phyloP scores from a whole-genome alignment of 73 alveolate species.

The Paraurostyla sp. region DNA sequence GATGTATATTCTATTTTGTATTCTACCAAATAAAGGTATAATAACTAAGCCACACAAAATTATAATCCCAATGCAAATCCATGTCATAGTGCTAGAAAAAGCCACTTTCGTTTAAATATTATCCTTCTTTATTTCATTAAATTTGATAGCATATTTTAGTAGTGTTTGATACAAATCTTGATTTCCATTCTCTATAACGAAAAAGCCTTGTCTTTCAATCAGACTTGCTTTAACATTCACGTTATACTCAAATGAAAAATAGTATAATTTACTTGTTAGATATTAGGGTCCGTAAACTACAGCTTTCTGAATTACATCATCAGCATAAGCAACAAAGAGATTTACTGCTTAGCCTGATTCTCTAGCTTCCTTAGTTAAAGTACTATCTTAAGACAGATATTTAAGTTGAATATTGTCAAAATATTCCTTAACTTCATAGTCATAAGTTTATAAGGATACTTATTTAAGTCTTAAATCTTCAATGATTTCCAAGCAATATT shows the following conservation, averaged over 20 bases:
- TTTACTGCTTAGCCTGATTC: constrained; percentile 8
- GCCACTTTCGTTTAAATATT: not conserved
- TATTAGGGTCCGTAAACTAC: not conserved
- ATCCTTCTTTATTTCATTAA: not conserved
- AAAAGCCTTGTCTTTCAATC: constrained; percentile 13
- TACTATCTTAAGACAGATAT: not conserved
- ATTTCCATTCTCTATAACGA: constrained; percentile 39
- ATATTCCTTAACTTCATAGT: not conserved
- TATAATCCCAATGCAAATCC: not conserved
- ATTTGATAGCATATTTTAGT: not conserved
- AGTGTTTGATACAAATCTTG: not conserved
- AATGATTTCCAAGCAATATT: not conserved
- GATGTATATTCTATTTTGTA: not conserved
- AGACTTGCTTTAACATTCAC: not conserved
- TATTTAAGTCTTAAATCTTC: not conserved
- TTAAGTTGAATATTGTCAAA: not conserved
- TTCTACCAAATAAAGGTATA: constrained; percentile 40
- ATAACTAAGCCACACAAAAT: not conserved
- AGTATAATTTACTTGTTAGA: not conserved
- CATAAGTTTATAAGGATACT: not conserved
- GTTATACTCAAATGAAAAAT: not conserved
- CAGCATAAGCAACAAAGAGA: constrained; percentile 2
- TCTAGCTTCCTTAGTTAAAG: not conserved
- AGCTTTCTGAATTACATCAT: constrained; percentile 5
- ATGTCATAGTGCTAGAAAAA: constrained; percentile 14